These are phyloP conservation scores for Stereocaulon alpinum DNA, from an alignment of 495 filamentous ascomycete genomes.

Conservation along the genomic window DNA sequence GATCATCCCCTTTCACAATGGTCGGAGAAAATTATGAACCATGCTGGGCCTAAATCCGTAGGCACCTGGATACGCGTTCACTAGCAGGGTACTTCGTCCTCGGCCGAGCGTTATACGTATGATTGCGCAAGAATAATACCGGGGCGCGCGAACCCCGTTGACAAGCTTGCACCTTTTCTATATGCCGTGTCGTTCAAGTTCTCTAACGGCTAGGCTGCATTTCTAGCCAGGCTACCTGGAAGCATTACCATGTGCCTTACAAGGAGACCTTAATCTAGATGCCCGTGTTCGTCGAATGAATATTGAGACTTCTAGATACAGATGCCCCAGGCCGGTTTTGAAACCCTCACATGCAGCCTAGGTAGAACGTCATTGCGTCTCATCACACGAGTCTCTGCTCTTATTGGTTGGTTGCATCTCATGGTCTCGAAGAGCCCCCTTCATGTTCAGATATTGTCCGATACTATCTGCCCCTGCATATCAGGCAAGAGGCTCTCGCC, in stretches of 20 bases:
- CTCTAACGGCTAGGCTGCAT: background rate
- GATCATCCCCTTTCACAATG: slow-evolving; percentile 2
- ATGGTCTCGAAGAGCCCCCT: background rate
- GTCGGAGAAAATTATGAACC: background rate
- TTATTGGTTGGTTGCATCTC: background rate
- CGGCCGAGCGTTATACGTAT: background rate
- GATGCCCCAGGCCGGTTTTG: background rate
- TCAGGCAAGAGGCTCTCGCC: background rate
- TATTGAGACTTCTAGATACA: background rate
- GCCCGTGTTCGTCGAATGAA: background rate
- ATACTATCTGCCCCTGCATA: background rate
- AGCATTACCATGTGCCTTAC: background rate
- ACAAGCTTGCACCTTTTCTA: background rate
- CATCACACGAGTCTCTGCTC: background rate
- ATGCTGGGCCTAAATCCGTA: slow-evolving; percentile 1
- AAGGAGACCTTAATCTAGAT: background rate
- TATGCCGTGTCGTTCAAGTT: background rate
- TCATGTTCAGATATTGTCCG: background rate
- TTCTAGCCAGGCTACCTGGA: background rate
- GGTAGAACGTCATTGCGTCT: background rate
- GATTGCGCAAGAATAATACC: background rate
- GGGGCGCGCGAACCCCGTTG: background rate
- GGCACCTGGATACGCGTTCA: background rate
- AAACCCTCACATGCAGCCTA: background rate
- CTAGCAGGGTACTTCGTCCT: background rate